A percentile compares a stretch with the other conserved stretches of the same genome.
These are phyloP conservation scores for Cryptosporidium canis DNA, from an alignment of 169 alveolate species.

Conservation along the genomic window DNA sequence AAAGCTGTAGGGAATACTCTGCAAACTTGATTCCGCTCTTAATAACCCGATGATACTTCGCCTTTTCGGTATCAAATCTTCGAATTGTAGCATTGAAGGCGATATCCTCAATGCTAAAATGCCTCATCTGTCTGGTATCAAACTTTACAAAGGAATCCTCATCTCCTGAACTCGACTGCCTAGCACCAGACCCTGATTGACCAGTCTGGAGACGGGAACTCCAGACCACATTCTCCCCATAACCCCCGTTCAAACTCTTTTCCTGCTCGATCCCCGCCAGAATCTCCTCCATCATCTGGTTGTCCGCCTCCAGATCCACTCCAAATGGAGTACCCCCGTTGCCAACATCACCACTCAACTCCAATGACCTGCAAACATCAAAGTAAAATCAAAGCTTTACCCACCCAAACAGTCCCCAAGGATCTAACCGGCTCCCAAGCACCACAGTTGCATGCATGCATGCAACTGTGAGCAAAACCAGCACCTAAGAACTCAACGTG, in stretches of 20 bases:
- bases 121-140: conserved; percentile 39
- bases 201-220: not conserved
- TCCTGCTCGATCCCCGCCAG: not conserved
- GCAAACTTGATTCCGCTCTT: conserved; percentile 69
- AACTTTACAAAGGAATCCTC: conserved; percentile 68
- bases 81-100: conserved; percentile 8
- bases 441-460: not conserved
- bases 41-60: conserved; percentile 55
- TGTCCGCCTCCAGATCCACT: not conserved
- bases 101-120: conserved; percentile 58
- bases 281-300: conserved; percentile 29
- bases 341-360: not conserved
- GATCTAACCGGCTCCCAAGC: too few relatives aligned
- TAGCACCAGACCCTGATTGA: not conserved
- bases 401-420: too few relatives aligned
- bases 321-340: not conserved
- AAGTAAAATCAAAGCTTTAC: too few relatives aligned
- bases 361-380: not conserved
- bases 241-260: not conserved
- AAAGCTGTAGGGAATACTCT: conserved; percentile 22
- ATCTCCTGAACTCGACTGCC: not conserved
- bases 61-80: not conserved
- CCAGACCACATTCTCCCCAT: not conserved
- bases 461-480: not conserved
- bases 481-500: not conserved